Conservation (phyloP, 257 asterid genomes). For the Gentiana straminea region DNA sequence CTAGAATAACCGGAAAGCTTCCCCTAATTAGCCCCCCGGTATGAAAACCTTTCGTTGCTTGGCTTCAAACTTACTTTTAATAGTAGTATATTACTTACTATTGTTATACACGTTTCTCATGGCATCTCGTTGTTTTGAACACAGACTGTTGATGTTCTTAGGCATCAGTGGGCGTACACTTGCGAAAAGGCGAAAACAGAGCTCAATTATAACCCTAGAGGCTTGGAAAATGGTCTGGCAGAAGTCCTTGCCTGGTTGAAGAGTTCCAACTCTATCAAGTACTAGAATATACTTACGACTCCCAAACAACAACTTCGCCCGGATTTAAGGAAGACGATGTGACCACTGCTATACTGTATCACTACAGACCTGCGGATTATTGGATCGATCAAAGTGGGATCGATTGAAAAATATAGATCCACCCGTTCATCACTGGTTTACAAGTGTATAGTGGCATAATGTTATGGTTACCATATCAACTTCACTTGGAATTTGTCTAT, state of each 20-base stretch:
- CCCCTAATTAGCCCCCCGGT: slow-evolving; percentile 94
- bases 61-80: neutral
- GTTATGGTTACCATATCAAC: too few relatives aligned
- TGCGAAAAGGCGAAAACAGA: slow-evolving; percentile 79
- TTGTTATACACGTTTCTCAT: neutral
- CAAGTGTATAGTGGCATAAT: too few relatives aligned
- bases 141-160: slow-evolving; percentile 54
- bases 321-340: too few relatives aligned
- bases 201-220: slow-evolving; percentile 71
- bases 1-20: slow-evolving; percentile 74
- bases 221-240: slow-evolving; percentile 61
- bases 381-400: too few relatives aligned
- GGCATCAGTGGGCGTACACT: slow-evolving; percentile 82
- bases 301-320: too few relatives aligned
- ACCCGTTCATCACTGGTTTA: too few relatives aligned
- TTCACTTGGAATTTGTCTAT: too few relatives aligned
- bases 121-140: slow-evolving; percentile 6
- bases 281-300: slow-evolving; percentile 13
- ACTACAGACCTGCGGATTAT: too few relatives aligned
- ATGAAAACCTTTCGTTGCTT: slow-evolving; percentile 12
- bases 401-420: too few relatives aligned
- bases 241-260: slow-evolving; percentile 91
- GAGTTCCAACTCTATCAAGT: slow-evolving; percentile 51
- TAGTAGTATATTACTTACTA: too few relatives aligned
- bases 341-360: too few relatives aligned